Evolutionary conservation across 2,329 filamentous ascomycete genomes (phyloP), one percentile per base, ranked within the genome.

Genomic region (Penicillium frequentans): DNA sequence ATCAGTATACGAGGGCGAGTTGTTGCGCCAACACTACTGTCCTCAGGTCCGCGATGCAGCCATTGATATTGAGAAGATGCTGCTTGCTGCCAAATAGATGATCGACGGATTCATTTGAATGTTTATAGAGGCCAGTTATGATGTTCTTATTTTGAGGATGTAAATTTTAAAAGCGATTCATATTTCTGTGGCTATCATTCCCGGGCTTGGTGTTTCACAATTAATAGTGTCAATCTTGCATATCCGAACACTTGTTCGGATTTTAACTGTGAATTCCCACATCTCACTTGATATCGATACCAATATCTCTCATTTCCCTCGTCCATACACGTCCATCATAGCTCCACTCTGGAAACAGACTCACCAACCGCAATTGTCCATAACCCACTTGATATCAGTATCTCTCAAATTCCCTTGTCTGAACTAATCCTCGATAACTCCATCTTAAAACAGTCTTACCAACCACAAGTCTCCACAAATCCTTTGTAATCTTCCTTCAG

Each of bases 1-100:
- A 5, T 97, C 91, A 0, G 83, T 96, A 0, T 99, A 93, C 95
- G 95, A 98, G 72, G 92, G 91, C 0, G 95, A 98, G 77, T 71
- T 99, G 56, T 73, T 99, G 66, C 82, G 88, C 70, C 83, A 84
- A 64, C 95, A 99, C 77, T 99, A 90, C 72, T 92, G 90, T 65
- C 93, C 93, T 7, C 88, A 88, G 69, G 89, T 99, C 1, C 83
- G 91, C 63, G 91, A 96, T 68, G 89, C 88, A 1, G 79, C 90
- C 5, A 83, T 84, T 73, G 74, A 83, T 45, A 77, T 93, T 70
- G 89, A 92, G 71, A 91, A 90, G 80, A 81, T 80, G 46, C 76
- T 90, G 60, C 64, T 67, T 24, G 62, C 66, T 44, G 50, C 72
- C 9, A 73, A 71, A 58, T 73, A 66, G 59, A 54, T 44, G 35